Base-by-base conservation (phyloP, 352 stramenopile species). In the Pythium grandisporangium region DNA sequence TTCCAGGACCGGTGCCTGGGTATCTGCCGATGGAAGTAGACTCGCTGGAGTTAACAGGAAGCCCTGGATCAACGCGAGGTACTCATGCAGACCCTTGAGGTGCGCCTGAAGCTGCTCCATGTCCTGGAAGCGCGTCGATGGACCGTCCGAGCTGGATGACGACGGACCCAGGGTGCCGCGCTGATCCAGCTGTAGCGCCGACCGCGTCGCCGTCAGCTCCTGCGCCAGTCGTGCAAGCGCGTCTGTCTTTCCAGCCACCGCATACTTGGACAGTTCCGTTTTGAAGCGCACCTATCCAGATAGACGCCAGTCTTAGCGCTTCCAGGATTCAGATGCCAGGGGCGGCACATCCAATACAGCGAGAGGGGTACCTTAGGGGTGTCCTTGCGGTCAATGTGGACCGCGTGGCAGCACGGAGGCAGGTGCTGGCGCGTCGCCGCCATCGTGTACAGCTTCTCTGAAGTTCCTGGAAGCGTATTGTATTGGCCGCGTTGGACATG, bases 61-160 rank as follows among this genome's bases (percentile, higher is more conserved):
- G 5, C 73, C 73, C 40, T 74, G 62, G 36, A 86, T 55, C 2
- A 86, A 56, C 25, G 73, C 60, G 46, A 84, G 24, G 39, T 86
- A 86, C 37, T 61, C 25, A 13, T 20, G 35, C 24, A 81, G 29
- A 20, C 48, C 37, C 36, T 60, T 30, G n/a, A 64, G 33, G 43
- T 77, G 74, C 11, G 21, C 21, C 10, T 65, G 40, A 22, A 72
- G 55, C 19, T 60, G 42, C 5, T 67, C 63, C 17, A 75, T 39
- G 3, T 48, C 34, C 14, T 37, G 35, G 37, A 63, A 63, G n/a
- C 27, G 37, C 20, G 35, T 37, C 11, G n/a, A 11, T 2, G 27
- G n/a, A 1, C 6, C 3, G 25, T 22, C 16, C 22, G 7, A 24
- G 17, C 30, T 30, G 16, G 19, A 19, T n/a, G n/a, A n/a, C n/a